Conservation (phyloP, 495 filamentous ascomycete genomes). For the Aspergillus sclerotioniger region DNA sequence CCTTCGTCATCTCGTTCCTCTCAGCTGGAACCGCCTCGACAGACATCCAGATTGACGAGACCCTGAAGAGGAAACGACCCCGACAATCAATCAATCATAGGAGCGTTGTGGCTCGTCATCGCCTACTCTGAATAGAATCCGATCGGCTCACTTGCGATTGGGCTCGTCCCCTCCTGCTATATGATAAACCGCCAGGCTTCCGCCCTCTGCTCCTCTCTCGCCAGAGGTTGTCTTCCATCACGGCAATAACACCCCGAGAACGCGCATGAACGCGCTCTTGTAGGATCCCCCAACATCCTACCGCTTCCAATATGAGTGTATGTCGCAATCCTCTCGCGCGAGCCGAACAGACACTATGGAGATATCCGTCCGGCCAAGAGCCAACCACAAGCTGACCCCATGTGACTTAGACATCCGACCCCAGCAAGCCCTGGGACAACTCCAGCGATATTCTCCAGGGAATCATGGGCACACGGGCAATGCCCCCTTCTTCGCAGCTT, state of each 20-base stretch:
- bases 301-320: slow-evolving; percentile 10
- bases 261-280: background rate
- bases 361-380: background rate
- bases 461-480: slow-evolving; percentile 29
- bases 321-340: slow-evolving; percentile 4
- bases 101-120: background rate
- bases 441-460: slow-evolving; percentile 37
- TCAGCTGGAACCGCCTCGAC: background rate
- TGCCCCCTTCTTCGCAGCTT: slow-evolving; percentile 17
- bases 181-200: background rate
- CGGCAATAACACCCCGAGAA: background rate
- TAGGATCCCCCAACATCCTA: background rate
- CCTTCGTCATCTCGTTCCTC: background rate
- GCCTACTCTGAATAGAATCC: background rate
- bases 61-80: background rate
- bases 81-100: background rate
- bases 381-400: background rate
- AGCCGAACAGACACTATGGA: background rate
- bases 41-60: background rate
- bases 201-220: background rate
- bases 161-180: background rate
- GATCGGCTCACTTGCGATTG: background rate
- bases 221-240: background rate
- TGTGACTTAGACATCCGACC: slow-evolving; percentile 7
- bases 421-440: slow-evolving; percentile 26